Percentiles rank a stretch among this genome's conserved stretches.
These are phyloP conservation scores for Drechslera avenae DNA, from an alignment of 2,329 filamentous ascomycete genomes.

Conservation along the genomic window DNA sequence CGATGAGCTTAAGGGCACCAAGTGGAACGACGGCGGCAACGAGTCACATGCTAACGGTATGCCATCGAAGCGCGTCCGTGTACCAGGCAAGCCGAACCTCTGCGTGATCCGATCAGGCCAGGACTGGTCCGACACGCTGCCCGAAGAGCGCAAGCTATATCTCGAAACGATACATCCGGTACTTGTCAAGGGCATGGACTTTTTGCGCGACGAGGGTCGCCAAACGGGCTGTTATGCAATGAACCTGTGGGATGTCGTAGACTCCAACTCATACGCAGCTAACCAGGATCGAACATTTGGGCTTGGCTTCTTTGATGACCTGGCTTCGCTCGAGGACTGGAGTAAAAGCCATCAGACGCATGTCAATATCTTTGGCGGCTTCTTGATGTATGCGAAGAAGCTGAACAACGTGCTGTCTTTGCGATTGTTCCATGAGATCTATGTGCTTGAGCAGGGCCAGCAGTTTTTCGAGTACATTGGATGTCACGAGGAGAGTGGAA, in stretches of 20 bases:
- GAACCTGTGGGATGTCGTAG: conserved; percentile 53
- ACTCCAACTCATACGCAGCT: conserved; percentile 20
- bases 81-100: conserved; percentile 50
- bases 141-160: conserved; percentile 52
- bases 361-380: conserved; percentile 51
- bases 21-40: neutral
- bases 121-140: conserved; percentile 51
- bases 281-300: conserved; percentile 49
- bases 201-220: conserved; percentile 51
- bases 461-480: conserved; percentile 53
- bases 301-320: conserved; percentile 52
- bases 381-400: conserved; percentile 48
- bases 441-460: conserved; percentile 48
- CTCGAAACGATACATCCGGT: conserved; percentile 55
- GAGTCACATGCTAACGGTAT: neutral
- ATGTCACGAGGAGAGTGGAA: conserved; percentile 48
- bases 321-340: conserved; percentile 50
- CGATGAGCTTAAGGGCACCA: conserved; percentile 41
- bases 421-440: conserved; percentile 51
- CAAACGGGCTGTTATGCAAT: conserved; percentile 54
- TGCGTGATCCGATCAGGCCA: conserved; percentile 55
- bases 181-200: conserved; percentile 52
- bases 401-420: conserved; percentile 46
- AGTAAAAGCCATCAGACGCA: conserved; percentile 50
- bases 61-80: conserved; percentile 29